Percentiles rank a stretch among this genome's conserved stretches.
phyloP scores from a whole-genome alignment of 345 rosid species.

The Citropsis articulata region DNA sequence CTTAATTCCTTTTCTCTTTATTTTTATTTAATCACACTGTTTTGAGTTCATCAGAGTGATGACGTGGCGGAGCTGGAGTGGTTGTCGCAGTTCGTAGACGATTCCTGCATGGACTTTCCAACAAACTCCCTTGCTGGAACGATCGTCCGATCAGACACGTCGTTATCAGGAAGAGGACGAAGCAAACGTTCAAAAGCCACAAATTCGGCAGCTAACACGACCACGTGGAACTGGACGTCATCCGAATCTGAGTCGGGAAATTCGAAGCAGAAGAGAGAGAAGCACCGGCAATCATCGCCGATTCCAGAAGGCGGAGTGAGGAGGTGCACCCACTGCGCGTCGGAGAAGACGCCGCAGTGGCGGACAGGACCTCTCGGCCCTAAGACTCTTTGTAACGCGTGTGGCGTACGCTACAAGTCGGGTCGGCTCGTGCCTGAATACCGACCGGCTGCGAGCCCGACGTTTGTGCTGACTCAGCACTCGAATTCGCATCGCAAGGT shows the following conservation, averaged over 20 bases:
- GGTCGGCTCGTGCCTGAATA: conserved; percentile 83
- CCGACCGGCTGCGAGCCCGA: conserved; percentile 81
- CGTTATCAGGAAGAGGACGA: conserved; percentile 42
- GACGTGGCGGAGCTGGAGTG: conserved; percentile 87
- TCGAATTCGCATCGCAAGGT: conserved; percentile 88
- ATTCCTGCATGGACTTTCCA: conserved; percentile 60
- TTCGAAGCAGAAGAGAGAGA: conserved; percentile 36
- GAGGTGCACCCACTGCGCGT: conserved; percentile 73
- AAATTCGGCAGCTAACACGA: conserved; percentile 16
- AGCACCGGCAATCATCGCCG: conserved; percentile 15
- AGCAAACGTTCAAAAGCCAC: conserved; percentile 51
- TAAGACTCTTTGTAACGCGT: conserved; percentile 71
- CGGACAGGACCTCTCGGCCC: conserved; percentile 82
- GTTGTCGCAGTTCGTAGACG: conserved; percentile 78
- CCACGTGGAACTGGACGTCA: conserved; percentile 31
- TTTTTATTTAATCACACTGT: background rate
- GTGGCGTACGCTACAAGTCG: conserved; percentile 81
- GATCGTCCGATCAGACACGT: conserved; percentile 26
- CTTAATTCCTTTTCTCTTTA: background rate
- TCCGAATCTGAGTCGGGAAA: conserved; percentile 20
- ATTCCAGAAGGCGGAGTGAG: conserved; percentile 41
- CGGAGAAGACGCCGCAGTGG: conserved; percentile 91
- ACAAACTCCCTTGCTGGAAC: conserved; percentile 40
- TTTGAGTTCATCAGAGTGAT: conserved; percentile 45
- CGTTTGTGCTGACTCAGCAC: conserved; percentile 72